A percentile compares a stretch with the other conserved stretches of the same genome.
Conservation (phyloP, 1,284 basidiomycete species). For the Cryptococcus maquisensis region DNA sequence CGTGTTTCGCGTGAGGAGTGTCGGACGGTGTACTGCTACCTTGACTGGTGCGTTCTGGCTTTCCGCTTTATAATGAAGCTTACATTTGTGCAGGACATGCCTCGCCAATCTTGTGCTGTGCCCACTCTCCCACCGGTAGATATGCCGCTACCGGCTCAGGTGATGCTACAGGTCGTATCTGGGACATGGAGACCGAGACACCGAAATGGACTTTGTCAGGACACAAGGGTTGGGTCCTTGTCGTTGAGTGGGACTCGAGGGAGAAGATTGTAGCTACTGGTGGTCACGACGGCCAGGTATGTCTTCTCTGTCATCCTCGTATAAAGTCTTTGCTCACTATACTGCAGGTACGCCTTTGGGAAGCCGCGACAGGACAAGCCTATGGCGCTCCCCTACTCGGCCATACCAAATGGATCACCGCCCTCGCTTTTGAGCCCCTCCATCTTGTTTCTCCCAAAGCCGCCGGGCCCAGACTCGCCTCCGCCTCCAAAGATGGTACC, state of each 20-base stretch:
- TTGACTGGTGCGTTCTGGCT: conserved; percentile 61
- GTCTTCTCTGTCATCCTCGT: conserved; percentile 21
- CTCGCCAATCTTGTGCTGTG: conserved; percentile 89
- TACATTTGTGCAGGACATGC: conserved; percentile 63
- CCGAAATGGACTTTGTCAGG: conserved; percentile 83
- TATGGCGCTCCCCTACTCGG: conserved; percentile 81
- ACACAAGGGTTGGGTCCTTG: conserved; percentile 93
- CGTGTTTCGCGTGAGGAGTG: conserved; percentile 88
- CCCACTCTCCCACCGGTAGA: conserved; percentile 88
- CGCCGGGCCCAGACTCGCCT: conserved; percentile 75
- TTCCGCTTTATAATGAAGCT: neutral
- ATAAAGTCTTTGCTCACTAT: neutral
- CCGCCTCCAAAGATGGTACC: conserved; percentile 92
- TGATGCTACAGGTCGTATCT: conserved; percentile 86
- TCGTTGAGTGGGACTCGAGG: conserved; percentile 93
- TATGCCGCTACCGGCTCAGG: conserved; percentile 92
- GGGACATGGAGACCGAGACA: conserved; percentile 91
- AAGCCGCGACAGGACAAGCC: conserved; percentile 78
- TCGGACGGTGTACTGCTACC: conserved; percentile 88
- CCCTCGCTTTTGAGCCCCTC: conserved; percentile 93
- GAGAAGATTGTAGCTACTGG: conserved; percentile 88
- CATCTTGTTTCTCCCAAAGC: conserved; percentile 65
- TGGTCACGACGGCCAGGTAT: conserved; percentile 80
- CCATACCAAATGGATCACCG: conserved; percentile 95
- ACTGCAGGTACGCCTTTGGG: conserved; percentile 73